A percentile compares a stretch with the other conserved stretches of the same genome.
phyloP scores from a whole-genome alignment of 1,284 basidiomycete species.

The Bjerkandera adusta region DNA sequence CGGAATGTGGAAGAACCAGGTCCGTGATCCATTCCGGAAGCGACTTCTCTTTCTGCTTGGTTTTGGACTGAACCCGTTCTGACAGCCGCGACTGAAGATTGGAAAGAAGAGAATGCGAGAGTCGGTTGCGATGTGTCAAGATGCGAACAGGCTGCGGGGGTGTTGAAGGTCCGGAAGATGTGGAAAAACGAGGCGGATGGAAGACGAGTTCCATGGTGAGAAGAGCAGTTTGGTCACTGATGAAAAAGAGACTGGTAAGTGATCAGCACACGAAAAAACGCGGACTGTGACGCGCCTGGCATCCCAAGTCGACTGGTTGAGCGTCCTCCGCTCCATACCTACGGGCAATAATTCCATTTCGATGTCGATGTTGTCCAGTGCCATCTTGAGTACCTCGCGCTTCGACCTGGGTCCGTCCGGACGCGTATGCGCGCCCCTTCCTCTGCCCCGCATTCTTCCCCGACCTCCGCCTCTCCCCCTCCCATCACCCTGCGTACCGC shows the following conservation, averaged over 20 bases:
- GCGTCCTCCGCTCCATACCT: constrained; percentile 78
- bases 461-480: constrained; percentile 21
- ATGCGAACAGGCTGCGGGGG: constrained; percentile 42
- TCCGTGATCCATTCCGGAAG: constrained; percentile 51
- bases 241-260: constrained; percentile 13
- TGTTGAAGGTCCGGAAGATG: constrained; percentile 37
- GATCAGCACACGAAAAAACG: constrained; percentile 16
- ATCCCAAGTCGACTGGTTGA: constrained; percentile 83
- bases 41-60: constrained; percentile 39
- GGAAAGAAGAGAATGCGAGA: constrained; percentile 47
- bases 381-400: constrained; percentile 61
- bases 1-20: constrained; percentile 50
- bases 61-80: constrained; percentile 37
- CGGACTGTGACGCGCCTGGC: constrained; percentile 53
- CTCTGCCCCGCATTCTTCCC: constrained; percentile 31
- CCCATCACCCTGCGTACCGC: constrained; percentile 23
- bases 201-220: constrained; percentile 74
- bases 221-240: constrained; percentile 63
- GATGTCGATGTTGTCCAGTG: constrained; percentile 63
- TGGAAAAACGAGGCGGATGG: constrained; percentile 45
- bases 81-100: constrained; percentile 45
- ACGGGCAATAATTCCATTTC: constrained; percentile 74
- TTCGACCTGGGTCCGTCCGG: constrained; percentile 38
- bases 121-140: constrained; percentile 60
- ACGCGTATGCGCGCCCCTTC: constrained; percentile 14